phyloP scores from a whole-genome alignment of 2,329 filamentous ascomycete genomes.

The Tolypocladium amazonense region DNA sequence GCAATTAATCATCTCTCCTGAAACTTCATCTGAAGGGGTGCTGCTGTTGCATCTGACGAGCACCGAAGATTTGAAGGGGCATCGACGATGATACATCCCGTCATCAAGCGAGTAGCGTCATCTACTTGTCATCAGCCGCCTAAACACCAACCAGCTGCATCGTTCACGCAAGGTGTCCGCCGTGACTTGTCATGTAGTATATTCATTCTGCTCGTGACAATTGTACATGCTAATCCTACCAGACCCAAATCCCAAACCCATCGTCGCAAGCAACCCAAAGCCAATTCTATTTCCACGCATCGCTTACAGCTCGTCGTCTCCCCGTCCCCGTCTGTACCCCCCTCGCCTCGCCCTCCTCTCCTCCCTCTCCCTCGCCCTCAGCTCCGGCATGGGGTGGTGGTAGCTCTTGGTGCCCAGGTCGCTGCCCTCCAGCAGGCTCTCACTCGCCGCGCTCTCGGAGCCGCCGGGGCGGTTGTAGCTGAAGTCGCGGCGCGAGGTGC shows the following conservation, averaged over 20 bases:
- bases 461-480: constrained; percentile 38
- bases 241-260: background rate
- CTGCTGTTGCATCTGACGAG: background rate
- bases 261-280: background rate
- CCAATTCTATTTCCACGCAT: background rate
- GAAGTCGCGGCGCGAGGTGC: constrained; percentile 36
- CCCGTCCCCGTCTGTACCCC: constrained; percentile 22
- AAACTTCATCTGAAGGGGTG: background rate
- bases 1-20: background rate
- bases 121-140: background rate
- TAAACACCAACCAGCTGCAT: background rate
- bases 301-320: constrained; percentile 13
- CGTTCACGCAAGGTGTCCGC: background rate
- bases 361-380: constrained; percentile 23
- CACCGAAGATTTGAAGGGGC: too few relatives aligned
- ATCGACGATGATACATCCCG: too few relatives aligned
- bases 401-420: constrained; percentile 49
- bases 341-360: constrained; percentile 23
- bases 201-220: background rate
- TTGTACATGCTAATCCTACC: background rate
- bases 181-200: background rate
- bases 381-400: constrained; percentile 42
- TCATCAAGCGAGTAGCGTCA: too few relatives aligned
- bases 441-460: constrained; percentile 20
- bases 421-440: constrained; percentile 18